Evolutionary conservation across 73 alveolate genomes (phyloP), one percentile per base, ranked within the genome.

Genomic region (Diophrys sp.): DNA sequence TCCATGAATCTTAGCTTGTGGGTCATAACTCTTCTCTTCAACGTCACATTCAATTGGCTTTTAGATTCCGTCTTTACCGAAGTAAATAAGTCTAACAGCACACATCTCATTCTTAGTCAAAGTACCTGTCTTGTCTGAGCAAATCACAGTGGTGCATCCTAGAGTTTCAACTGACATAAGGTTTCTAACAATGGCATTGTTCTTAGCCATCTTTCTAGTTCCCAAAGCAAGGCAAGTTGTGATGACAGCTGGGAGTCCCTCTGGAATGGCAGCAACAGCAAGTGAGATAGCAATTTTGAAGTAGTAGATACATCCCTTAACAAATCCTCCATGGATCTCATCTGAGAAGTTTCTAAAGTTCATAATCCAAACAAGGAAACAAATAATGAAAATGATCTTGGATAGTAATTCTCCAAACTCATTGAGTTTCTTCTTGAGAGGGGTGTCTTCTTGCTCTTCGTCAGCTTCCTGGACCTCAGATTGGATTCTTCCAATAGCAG

Each of bases 261-360:
- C 99, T 1, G 99, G 99, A 57, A 96, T 96, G 26, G 99, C 99
- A 11, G 99, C 99, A 14, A 96, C 99, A 24, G 99, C 99, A 14
- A 96, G 91, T 32, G 99, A 97, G 31, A 96, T 97, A 8, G 99
- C 98, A 56, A 96, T 95, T 82, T 95, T 96, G 96, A 96, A 95
- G 79, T 96, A 96, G 81, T 96, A 96, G 83, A 96, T 93, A 80
- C 98, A 95, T 57, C 99, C 99, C 82, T 92, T 94, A 66, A 84
- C 14, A 14, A 78, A 70, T 55, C 94, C 70, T 2, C 98, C 98
- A 68, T 94, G 98, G 70, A 85, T 91, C 23, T 89, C 91, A 77
- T 93, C 98, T 54, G 55, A 77, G 90, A 93, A 93, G 75, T 93
- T 90, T 56, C 81, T 77, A 87, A 70, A 90, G 78, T 93, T 93